Evolutionary conservation across 1,284 basidiomycete species (phyloP), one percentile per base, ranked within the genome.

Genomic region (Moniliella sp.): DNA sequence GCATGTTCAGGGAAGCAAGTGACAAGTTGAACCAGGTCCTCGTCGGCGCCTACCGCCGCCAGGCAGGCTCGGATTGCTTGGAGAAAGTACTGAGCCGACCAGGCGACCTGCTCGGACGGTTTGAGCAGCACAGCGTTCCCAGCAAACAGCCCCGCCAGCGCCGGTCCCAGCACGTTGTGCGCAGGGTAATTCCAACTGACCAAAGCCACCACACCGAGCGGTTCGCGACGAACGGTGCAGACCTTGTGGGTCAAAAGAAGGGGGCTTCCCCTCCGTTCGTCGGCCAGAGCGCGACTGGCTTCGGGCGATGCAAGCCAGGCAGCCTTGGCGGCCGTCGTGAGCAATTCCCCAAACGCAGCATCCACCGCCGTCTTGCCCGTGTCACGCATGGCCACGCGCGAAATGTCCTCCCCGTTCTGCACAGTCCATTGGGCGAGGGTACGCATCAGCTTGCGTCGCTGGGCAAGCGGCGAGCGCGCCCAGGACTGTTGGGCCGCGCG

Each of bases 71-170:
- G 32, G 12, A 50, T 31, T 12, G 19, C 32, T 64, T 86, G 80
- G 9, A 94, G 74, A 25, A 52, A 41, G 23, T 41, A 53, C 4
- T 10, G 21, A 7, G 50, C 46, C 1, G 45, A 43, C 50, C 51
- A 58, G 11, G 48, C 49, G 2, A 56, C 53, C 9, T 48, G 36
- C 31, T 58, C 53, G 25, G 45, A 48, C 50, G 82, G 86, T 62
- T 97, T 97, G 38, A 94, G 65, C 4, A 94, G 74, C 34, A 93
- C 67, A 8, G 72, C 75, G 57, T 97, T 91, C 8, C 86, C 91
- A 4, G 83, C 67, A 54, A 88, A 88, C 16, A 97, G 66, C 3
- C 77, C 70, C 3, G 84, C 78, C 17, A 94, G 67, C 37, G 94
- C 81, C 0, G 88, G 88, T 1, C 81, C 84, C 67, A 86, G 76